A percentile compares a stretch with the other conserved stretches of the same genome.
These are phyloP conservation scores for Phytophthora foliorum DNA, from an alignment of 352 stramenopile species.

Conservation along the genomic window DNA sequence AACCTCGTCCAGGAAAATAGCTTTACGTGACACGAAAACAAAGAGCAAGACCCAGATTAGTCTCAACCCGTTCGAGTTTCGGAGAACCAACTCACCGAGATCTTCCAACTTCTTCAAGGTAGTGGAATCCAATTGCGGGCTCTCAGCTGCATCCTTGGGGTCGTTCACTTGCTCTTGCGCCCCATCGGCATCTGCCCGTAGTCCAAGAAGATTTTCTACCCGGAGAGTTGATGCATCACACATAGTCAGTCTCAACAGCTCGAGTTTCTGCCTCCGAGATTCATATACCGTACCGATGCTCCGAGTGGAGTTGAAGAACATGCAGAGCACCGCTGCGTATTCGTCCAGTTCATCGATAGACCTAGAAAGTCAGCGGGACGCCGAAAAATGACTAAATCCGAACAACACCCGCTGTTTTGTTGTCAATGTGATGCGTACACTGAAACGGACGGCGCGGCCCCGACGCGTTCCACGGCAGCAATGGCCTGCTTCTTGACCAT, in stretches of 20 bases:
- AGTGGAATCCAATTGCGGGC: constrained; percentile 32
- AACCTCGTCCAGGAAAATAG: constrained; percentile 82
- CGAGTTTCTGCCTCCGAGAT: neutral
- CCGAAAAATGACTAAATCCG: neutral
- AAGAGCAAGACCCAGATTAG: neutral
- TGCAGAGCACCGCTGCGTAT: constrained; percentile 74
- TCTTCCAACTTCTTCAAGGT: constrained; percentile 61
- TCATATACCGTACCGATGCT: constrained; percentile 54
- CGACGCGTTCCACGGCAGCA: constrained; percentile 80
- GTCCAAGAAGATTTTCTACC: constrained; percentile 66
- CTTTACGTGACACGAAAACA: constrained; percentile 30
- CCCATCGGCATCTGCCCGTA: constrained; percentile 61
- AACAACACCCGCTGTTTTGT: neutral
- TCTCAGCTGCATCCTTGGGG: constrained; percentile 27
- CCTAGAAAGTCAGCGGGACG: constrained; percentile 24
- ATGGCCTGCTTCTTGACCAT: constrained; percentile 91
- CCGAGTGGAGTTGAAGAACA: constrained; percentile 79
- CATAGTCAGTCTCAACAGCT: neutral
- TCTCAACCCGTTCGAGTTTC: neutral
- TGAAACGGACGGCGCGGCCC: constrained; percentile 58
- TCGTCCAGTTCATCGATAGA: constrained; percentile 73
- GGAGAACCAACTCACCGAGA: constrained; percentile 49
- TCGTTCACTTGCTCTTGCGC: constrained; percentile 68
- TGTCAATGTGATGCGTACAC: constrained; percentile 45
- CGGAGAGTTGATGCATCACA: neutral